Evolutionary conservation across 352 stramenopile species (phyloP).

Genomic region (Phytopythium helicoides): DNA sequence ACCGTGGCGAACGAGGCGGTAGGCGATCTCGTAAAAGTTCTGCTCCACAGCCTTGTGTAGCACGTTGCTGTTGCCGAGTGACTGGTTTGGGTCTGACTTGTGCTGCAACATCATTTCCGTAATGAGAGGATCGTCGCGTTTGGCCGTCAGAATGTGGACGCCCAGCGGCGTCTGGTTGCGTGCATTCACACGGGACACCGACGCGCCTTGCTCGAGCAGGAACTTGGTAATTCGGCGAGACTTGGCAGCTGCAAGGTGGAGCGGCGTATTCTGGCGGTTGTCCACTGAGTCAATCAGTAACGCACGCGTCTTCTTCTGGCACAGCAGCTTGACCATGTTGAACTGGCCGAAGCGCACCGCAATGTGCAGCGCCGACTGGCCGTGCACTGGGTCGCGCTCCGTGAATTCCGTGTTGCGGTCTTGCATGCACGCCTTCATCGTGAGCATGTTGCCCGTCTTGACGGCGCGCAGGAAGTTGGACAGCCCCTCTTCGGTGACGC

Average conservation of each 20-base stretch:
- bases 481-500: constrained; percentile 54
- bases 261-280: constrained; percentile 68
- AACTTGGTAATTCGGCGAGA: constrained; percentile 84
- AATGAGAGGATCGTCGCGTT: constrained; percentile 73
- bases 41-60: constrained; percentile 76
- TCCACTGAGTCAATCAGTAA: constrained; percentile 71
- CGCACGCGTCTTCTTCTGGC: constrained; percentile 52
- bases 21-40: constrained; percentile 69
- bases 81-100: constrained; percentile 67
- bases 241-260: constrained; percentile 78
- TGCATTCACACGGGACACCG: constrained; percentile 58
- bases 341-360: constrained; percentile 79
- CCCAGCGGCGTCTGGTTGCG: constrained; percentile 72
- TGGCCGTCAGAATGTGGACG: constrained; percentile 77
- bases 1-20: constrained; percentile 74
- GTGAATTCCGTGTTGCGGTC: constrained; percentile 60
- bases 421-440: constrained; percentile 52
- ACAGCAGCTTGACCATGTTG: constrained; percentile 67
- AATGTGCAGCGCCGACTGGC: constrained; percentile 77
- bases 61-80: constrained; percentile 61
- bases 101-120: constrained; percentile 78
- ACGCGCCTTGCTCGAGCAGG: constrained; percentile 67
- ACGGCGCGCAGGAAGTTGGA: constrained; percentile 60
- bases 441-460: constrained; percentile 60
- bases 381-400: constrained; percentile 65